A percentile compares a stretch with the other conserved stretches of the same genome.
Evolutionary conservation across 257 asterid genomes (phyloP).

Genomic region (Solanum commersonii): DNA sequence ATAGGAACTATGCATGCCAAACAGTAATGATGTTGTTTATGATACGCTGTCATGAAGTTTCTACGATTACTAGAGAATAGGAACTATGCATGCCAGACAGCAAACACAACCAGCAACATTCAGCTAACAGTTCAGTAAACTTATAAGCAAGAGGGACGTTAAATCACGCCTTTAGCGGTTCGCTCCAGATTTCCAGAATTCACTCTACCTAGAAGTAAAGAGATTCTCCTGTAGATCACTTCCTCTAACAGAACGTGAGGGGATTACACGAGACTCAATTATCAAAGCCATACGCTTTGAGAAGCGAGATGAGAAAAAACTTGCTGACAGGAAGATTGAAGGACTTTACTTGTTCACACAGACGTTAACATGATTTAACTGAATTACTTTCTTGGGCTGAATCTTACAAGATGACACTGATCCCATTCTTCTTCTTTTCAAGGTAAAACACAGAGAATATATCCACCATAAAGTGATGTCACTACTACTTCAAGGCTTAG

Average conservation of each 20-base stretch:
- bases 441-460: neutral
- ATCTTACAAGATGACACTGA: neutral
- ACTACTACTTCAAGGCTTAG: neutral
- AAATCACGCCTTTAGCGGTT: neutral
- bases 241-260: neutral
- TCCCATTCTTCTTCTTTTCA: neutral
- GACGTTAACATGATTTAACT: neutral
- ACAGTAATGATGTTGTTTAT: neutral
- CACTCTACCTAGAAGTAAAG: neutral
- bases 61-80: neutral
- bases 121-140: neutral
- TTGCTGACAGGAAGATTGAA: no score
- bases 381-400: neutral
- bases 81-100: neutral
- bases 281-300: neutral
- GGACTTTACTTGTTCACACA: no score
- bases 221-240: neutral
- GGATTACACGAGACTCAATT: neutral
- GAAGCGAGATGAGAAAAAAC: neutral
- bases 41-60: neutral
- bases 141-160: neutral
- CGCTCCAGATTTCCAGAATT: neutral
- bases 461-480: neutral
- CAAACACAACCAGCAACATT: neutral
- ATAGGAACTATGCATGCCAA: constrained; percentile 89